Evolutionary conservation across 345 rosid species (phyloP), one percentile per base, ranked within the genome.

Genomic region (Salix suchowensis): DNA sequence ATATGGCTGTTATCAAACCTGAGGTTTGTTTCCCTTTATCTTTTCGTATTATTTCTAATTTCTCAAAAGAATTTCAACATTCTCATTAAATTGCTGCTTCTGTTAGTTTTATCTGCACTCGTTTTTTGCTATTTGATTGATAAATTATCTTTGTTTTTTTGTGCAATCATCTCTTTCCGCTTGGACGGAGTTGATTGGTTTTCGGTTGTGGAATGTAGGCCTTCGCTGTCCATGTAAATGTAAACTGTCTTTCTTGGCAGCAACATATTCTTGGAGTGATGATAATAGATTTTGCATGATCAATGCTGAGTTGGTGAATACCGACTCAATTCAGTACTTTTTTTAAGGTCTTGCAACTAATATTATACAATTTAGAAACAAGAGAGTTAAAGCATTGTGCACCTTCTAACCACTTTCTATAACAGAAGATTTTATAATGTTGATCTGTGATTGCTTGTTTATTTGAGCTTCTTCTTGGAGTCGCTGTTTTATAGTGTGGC

Each of bases 1-100:
- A 74, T 75, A 79, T 79, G 82, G 82, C 82, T 28, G 76, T 79
- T 10, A 70, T 75, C 24, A 75, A 75, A 70, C 82, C 82, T n/a
- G 78, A 79, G 82, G 82, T 79, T 23, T 62, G 68, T 40, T 58
- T 60, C 58, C 39, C 26, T 21, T 8, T 58, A n/a, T 42, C 44
- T 54, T 37, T 21, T 8, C 24, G 15, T 40, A 37, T 42, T 50
- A 2, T 30, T 77, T 39, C 30, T 42, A 11, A 40, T 40, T 10
- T 40, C 44, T 40, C 3, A 40, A 40, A 40, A 40, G 44, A 40
- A 40, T 40, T 40, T 40, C 44, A 40, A 42, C 13, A 66, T 46
- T 44, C 34, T 54, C 44, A 15, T 68, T 76, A 12, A 12, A 46
- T 46, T 13, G 1, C 15, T 44, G 16, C 50, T 13, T 4, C 13